phyloP scores from a whole-genome alignment of 2,329 filamentous ascomycete species.

The Pseudophaeomoniella oleicola region DNA sequence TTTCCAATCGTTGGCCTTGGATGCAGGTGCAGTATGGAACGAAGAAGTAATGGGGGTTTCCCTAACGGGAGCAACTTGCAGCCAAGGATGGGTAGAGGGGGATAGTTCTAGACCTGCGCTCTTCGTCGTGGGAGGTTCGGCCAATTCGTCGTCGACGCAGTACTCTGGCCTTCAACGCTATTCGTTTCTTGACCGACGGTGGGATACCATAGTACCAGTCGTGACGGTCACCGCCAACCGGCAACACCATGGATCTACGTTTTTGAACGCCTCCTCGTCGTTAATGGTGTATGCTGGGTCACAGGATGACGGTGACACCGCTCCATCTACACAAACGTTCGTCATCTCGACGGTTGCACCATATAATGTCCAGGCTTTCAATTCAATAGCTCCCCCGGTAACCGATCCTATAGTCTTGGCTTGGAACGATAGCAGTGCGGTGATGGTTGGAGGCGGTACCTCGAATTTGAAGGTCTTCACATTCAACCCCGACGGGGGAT shows the following conservation, averaged over 20 bases:
- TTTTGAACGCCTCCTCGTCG: slow-evolving; percentile 52
- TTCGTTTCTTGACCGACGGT: slow-evolving; percentile 39
- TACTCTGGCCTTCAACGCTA: slow-evolving; percentile 67
- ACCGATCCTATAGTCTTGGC: slow-evolving; percentile 56
- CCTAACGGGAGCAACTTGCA: slow-evolving; percentile 64
- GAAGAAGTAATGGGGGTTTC: slow-evolving; percentile 49
- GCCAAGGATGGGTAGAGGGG: slow-evolving; percentile 48
- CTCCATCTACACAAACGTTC: slow-evolving; percentile 59
- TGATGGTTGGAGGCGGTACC: slow-evolving; percentile 59
- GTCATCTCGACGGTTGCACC: slow-evolving; percentile 53
- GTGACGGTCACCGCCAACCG: slow-evolving; percentile 50
- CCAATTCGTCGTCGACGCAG: slow-evolving; percentile 31
- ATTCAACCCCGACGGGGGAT: slow-evolving; percentile 50
- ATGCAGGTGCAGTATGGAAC: slow-evolving; percentile 58
- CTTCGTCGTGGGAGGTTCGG: slow-evolving; percentile 65
- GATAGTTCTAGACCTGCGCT: slow-evolving; percentile 48
- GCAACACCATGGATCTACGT: slow-evolving; percentile 60
- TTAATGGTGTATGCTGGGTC: slow-evolving; percentile 73
- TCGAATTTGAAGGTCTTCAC: slow-evolving; percentile 56
- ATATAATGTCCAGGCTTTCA: slow-evolving; percentile 45
- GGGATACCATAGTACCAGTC: slow-evolving; percentile 40
- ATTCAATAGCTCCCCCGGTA: slow-evolving; percentile 46
- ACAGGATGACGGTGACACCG: slow-evolving; percentile 41
- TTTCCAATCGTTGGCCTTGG: slow-evolving; percentile 60
- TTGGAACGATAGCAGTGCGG: slow-evolving; percentile 57